A percentile compares a stretch with the other conserved stretches of the same genome.
Evolutionary conservation across 805 yeast genomes (phyloP).

Genomic region (Candida endomychidarum): DNA sequence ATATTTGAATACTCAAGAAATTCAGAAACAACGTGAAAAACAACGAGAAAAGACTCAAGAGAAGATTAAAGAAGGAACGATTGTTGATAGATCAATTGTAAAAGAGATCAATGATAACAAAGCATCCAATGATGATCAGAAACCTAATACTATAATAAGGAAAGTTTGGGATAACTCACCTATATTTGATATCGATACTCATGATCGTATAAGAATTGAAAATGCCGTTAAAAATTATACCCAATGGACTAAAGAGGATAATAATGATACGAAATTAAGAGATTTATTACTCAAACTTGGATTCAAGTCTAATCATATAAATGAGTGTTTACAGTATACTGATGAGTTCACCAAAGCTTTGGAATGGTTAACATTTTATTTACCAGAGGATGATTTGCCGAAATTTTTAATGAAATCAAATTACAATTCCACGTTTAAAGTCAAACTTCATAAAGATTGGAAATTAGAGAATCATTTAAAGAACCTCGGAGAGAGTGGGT

Average conservation of each 20-base stretch:
- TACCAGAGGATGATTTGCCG: conserved; percentile 95
- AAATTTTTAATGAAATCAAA: conserved; percentile 54
- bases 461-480: conserved; percentile 57
- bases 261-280: background rate
- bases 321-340: conserved; percentile 68
- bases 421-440: conserved; percentile 55
- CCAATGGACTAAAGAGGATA: conserved; percentile 44
- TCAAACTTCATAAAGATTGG: conserved; percentile 56
- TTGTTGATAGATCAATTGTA: background rate
- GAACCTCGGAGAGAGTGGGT: conserved; percentile 65
- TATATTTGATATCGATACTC: conserved; percentile 64
- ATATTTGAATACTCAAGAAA: conserved; percentile 20
- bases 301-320: conserved; percentile 66
- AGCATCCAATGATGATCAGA: background rate
- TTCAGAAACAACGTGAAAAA: conserved; percentile 10
- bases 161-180: conserved; percentile 74
- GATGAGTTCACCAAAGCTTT: conserved; percentile 50
- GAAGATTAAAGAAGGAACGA: background rate
- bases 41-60: conserved; percentile 6
- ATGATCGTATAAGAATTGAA: conserved; percentile 64
- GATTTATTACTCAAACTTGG: conserved; percentile 44
- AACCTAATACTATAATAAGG: too few species aligned
- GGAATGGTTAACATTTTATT: conserved; percentile 80
- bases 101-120: conserved; percentile 29
- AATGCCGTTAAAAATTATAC: conserved; percentile 55